Evolutionary conservation across 306 rosid genomes (phyloP).

Genomic region (Prunus salicina): DNA sequence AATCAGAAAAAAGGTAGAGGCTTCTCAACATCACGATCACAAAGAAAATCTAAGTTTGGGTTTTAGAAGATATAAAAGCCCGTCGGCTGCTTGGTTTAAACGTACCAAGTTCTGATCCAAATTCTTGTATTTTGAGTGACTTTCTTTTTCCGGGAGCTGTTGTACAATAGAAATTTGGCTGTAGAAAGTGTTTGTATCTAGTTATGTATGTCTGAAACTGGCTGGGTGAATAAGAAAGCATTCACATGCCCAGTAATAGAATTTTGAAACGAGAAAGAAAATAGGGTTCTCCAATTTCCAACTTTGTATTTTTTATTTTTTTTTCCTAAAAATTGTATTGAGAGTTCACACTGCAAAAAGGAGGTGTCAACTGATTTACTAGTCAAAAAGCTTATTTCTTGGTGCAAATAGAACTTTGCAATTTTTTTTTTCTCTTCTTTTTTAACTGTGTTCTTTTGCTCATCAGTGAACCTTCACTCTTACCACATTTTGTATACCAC

Average conservation of each 20-base stretch:
- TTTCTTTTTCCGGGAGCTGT: slow-evolving; percentile 42
- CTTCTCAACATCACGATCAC: background rate
- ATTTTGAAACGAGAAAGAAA: background rate
- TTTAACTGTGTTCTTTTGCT: too few relatives aligned
- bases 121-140: slow-evolving; percentile 16
- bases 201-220: slow-evolving; percentile 8
- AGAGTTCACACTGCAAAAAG: background rate
- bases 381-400: background rate
- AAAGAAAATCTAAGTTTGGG: background rate
- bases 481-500: too few relatives aligned
- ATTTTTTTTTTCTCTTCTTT: too few relatives aligned
- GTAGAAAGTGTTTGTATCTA: slow-evolving; percentile 15
- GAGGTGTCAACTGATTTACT: background rate
- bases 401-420: too few relatives aligned
- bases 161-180: slow-evolving; percentile 22
- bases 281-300: background rate
- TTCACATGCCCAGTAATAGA: slow-evolving; percentile 2
- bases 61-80: background rate
- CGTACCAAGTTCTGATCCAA: background rate
- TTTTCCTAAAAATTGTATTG: background rate
- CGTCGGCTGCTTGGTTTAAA: background rate
- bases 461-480: too few relatives aligned
- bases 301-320: background rate
- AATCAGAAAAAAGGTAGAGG: slow-evolving; percentile 3
- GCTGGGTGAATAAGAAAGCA: slow-evolving; percentile 27